phyloP scores from a whole-genome alignment of 495 filamentous ascomycete species.

The Aspergillus baeticus region DNA sequence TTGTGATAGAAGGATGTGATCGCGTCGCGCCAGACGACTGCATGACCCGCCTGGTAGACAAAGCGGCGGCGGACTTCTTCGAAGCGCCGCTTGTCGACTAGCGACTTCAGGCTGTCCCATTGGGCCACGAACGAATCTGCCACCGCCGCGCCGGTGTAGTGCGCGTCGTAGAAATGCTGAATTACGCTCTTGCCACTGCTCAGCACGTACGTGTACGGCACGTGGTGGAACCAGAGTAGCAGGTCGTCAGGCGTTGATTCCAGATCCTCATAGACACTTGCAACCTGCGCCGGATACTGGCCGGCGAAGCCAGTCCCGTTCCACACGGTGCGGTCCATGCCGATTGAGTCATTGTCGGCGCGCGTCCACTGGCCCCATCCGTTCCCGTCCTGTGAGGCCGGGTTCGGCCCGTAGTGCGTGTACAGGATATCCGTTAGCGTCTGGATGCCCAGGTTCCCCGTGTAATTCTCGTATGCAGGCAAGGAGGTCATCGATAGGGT shows the following conservation, averaged over 20 bases:
- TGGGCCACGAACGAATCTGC: constrained; percentile 55
- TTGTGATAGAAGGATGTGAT: constrained; percentile 61
- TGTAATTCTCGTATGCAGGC: constrained; percentile 70
- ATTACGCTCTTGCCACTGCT: constrained; percentile 68
- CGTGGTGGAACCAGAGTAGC: constrained; percentile 75
- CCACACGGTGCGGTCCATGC: constrained; percentile 68
- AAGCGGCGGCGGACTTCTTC: constrained; percentile 55
- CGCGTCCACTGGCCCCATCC: constrained; percentile 74
- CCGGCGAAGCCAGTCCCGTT: constrained; percentile 66
- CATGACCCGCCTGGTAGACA: constrained; percentile 65
- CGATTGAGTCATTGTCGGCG: constrained; percentile 56
- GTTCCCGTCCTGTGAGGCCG: constrained; percentile 65
- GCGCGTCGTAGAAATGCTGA: constrained; percentile 73
- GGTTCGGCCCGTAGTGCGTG: constrained; percentile 67
- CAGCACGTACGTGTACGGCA: constrained; percentile 63
- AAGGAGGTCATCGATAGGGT: constrained; percentile 67
- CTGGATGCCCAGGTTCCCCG: constrained; percentile 68
- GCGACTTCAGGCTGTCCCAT: constrained; percentile 55
- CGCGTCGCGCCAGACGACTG: constrained; percentile 67
- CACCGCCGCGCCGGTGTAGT: constrained; percentile 60
- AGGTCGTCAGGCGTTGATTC: constrained; percentile 68
- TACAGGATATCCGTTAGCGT: constrained; percentile 67
- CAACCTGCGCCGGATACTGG: constrained; percentile 64
- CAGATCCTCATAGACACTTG: constrained; percentile 54
- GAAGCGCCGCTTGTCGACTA: constrained; percentile 62